Evolutionary conservation across 768 basidiomycete genomes (phyloP).

Genomic region (Kwoniella dendrophila): DNA sequence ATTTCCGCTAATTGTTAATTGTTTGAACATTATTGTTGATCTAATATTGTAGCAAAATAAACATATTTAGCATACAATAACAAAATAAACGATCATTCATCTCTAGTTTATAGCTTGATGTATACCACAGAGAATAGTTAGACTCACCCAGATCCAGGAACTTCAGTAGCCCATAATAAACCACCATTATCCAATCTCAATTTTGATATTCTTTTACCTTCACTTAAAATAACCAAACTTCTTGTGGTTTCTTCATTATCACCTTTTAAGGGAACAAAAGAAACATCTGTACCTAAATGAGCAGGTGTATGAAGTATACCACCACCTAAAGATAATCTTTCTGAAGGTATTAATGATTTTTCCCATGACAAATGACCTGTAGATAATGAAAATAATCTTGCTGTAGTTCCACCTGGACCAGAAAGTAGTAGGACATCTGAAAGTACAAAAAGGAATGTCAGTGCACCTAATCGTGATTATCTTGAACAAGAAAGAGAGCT

Average conservation of each 20-base stretch:
- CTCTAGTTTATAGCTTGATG: not conserved
- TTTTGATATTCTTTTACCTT: constrained; percentile 61
- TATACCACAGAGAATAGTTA: not conserved
- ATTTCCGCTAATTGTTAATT: constrained; percentile 62
- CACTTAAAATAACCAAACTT: constrained; percentile 41
- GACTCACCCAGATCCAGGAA: constrained; percentile 68
- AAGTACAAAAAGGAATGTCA: not conserved
- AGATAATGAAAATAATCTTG: constrained; percentile 68
- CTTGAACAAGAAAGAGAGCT: constrained; percentile 31
- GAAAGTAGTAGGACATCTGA: constrained; percentile 74
- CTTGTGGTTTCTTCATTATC: constrained; percentile 18
- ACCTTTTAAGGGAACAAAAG: constrained; percentile 53
- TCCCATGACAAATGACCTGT: constrained; percentile 72
- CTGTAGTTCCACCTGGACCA: constrained; percentile 69
- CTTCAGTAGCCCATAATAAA: constrained; percentile 71
- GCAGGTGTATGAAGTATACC: constrained; percentile 60
- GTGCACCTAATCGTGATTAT: too few species aligned
- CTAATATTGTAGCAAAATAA: too few species aligned
- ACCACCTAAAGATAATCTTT: constrained; percentile 53
- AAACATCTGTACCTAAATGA: constrained; percentile 64
- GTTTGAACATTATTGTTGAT: constrained; percentile 67
- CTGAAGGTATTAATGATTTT: constrained; percentile 62
- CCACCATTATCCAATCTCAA: constrained; percentile 63
- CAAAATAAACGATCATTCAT: not conserved
- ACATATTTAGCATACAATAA: not conserved